Conservation (phyloP, 2,329 filamentous ascomycete species). For the Clonostachys byssicola region DNA sequence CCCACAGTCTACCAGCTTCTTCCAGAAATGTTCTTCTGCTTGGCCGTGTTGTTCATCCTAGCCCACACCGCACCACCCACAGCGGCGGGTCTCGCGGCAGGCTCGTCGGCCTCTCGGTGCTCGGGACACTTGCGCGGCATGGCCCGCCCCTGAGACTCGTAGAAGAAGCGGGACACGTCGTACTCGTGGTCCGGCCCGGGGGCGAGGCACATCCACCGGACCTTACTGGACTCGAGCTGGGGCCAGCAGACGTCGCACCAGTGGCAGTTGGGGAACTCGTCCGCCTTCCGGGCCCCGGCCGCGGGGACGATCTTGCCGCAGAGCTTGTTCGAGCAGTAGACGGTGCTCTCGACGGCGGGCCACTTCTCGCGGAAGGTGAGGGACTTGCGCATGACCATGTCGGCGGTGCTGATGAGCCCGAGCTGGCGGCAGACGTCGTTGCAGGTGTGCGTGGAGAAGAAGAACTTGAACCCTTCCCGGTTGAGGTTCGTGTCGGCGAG, state of each 20-base stretch:
- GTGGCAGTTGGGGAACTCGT: conserved; percentile 13
- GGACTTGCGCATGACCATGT: conserved; percentile 10
- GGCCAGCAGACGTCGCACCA: conserved; percentile 26
- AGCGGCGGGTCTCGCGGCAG: background rate
- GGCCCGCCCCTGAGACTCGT: conserved; percentile 21
- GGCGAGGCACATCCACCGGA: conserved; percentile 12
- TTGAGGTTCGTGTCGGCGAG: conserved; percentile 23
- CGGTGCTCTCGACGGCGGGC: conserved; percentile 18
- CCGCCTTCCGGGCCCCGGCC: conserved; percentile 9
- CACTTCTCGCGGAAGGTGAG: conserved; percentile 21
- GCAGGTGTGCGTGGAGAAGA: conserved; percentile 27
- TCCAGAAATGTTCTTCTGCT: too few relatives aligned
- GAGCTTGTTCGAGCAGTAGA: conserved; percentile 33
- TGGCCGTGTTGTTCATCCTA: too few relatives aligned
- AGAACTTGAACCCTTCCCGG: conserved; percentile 28
- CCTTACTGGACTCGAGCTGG: conserved; percentile 16
- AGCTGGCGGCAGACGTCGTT: conserved; percentile 22
- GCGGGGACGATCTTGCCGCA: conserved; percentile 24
- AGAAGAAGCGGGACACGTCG: conserved; percentile 23
- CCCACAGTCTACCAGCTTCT: too few relatives aligned
- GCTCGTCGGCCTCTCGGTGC: conserved; percentile 1
- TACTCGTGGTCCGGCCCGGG: conserved; percentile 20
- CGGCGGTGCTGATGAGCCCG: conserved; percentile 14
- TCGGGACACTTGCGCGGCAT: conserved; percentile 13
- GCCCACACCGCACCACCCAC: too few relatives aligned